Evolutionary conservation across 2,329 filamentous ascomycete genomes (phyloP), one percentile per base, ranked within the genome.

Genomic region (Fusarium sp.): DNA sequence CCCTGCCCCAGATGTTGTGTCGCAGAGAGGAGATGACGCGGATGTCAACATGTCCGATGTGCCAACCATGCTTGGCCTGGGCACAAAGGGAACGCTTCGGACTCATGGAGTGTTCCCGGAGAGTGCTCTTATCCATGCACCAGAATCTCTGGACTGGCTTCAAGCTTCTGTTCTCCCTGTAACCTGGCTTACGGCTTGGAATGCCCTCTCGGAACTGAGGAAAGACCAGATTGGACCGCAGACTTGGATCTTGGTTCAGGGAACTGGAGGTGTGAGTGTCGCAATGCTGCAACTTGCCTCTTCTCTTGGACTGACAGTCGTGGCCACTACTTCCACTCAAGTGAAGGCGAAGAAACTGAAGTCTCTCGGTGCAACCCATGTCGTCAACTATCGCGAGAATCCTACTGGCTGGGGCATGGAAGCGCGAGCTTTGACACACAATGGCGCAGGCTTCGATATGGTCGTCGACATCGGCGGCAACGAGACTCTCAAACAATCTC

Each of bases 391-490:
- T 78, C 87, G 85, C 61, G 83, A 78, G 0, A 83, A 83, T 12
- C 79, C 85, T 0, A 84, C 88, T 52, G 53, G 53, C 6, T 92
- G 90, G 90, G 88, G 90, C n/a, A 79, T 82, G 5, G 84, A 84
- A 32, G 89, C 89, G 13, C 77, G 85, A 13, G 86, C 84, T 0
- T 82, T 87, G 0, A 84, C 82, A 1, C 80, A 80, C 0, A 78
- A 81, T 2, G 82, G 82, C 4, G 75, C 73, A 4, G 91, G 91
- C 15, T 87, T 91, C 11, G 86, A 92, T 73, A 84, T 90, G 66
- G 81, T 93, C 41, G 75, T 92, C 41, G 91, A 93, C 73, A 86
- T 92, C n/a, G 91, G 89, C 15, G 91, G 91, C 0, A 83, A 88
- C 1, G 84, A 83, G n/a, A 92, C 90, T 0, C 83, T 92, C 69